phyloP scores from a whole-genome alignment of 495 filamentous ascomycete species.

The Penicillium coffeae region DNA sequence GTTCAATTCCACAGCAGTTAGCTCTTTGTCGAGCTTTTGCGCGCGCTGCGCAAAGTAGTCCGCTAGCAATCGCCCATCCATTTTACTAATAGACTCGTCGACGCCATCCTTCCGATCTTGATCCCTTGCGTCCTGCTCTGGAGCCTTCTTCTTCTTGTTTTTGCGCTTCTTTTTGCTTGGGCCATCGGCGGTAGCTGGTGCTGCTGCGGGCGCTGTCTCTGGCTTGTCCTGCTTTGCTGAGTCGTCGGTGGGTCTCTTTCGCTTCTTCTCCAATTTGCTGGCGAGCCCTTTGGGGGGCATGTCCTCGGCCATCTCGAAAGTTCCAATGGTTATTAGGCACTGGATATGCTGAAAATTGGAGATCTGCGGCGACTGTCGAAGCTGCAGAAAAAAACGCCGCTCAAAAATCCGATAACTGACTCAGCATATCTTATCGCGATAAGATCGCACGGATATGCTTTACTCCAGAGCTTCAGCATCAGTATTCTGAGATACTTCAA shows the following conservation, averaged over 20 bases:
- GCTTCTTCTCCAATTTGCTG: slow-evolving; percentile 45
- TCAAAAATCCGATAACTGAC: slow-evolving; percentile 19
- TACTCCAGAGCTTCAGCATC: too few species aligned
- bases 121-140: slow-evolving; percentile 53
- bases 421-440: slow-evolving; percentile 32
- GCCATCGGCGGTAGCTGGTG: slow-evolving; percentile 21
- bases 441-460: background rate
- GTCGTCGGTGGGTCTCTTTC: slow-evolving; percentile 50
- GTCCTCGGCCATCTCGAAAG: slow-evolving; percentile 24
- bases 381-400: slow-evolving; percentile 17
- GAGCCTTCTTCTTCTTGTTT: slow-evolving; percentile 45
- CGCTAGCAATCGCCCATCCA: slow-evolving; percentile 78
- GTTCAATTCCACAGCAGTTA: slow-evolving; percentile 78
- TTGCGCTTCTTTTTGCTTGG: slow-evolving; percentile 44
- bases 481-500: too few species aligned
- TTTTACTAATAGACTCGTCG: slow-evolving; percentile 72
- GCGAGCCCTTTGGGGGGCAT: slow-evolving; percentile 25
- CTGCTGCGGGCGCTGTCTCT: slow-evolving; percentile 21
- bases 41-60: slow-evolving; percentile 81
- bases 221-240: slow-evolving; percentile 31
- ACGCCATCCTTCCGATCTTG: slow-evolving; percentile 59
- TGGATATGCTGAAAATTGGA: background rate
- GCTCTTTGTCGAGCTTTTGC: slow-evolving; percentile 68
- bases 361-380: background rate
- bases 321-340: background rate